phyloP scores from a whole-genome alignment of 257 asterid genomes.

The Jaltomata sinuosa region DNA sequence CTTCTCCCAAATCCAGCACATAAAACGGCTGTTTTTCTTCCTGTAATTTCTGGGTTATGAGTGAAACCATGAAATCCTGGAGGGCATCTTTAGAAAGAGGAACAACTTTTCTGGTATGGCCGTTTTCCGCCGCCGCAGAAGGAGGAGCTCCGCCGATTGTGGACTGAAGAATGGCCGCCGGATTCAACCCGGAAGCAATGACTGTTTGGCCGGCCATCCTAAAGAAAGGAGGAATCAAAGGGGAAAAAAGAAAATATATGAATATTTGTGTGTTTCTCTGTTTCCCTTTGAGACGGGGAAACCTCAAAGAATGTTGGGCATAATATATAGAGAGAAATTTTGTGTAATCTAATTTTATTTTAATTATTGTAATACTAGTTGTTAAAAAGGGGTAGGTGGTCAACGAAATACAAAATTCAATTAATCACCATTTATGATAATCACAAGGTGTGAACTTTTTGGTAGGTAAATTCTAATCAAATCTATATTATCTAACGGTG shows the following conservation, averaged over 20 bases:
- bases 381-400: background rate
- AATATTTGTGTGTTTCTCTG: background rate
- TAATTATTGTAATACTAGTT: background rate
- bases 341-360: background rate
- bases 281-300: background rate
- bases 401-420: background rate
- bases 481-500: background rate
- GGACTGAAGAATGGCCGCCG: constrained; percentile 6
- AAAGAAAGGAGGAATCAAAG: background rate
- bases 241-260: background rate
- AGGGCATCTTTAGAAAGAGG: constrained; percentile 2
- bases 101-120: background rate
- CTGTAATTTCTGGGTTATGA: background rate
- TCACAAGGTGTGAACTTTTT: background rate
- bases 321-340: background rate
- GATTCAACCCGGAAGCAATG: constrained; percentile 4
- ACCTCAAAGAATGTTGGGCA: background rate
- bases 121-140: background rate
- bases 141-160: background rate
- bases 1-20: constrained; percentile 7
- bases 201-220: constrained; percentile 6
- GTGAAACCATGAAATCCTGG: constrained; percentile 6
- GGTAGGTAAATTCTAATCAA: background rate
- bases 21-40: constrained; percentile 2
- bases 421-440: background rate